Percentiles rank a stretch among this genome's conserved stretches.
phyloP scores from a whole-genome alignment of 345 rosid species.

The Syzygium grande region DNA sequence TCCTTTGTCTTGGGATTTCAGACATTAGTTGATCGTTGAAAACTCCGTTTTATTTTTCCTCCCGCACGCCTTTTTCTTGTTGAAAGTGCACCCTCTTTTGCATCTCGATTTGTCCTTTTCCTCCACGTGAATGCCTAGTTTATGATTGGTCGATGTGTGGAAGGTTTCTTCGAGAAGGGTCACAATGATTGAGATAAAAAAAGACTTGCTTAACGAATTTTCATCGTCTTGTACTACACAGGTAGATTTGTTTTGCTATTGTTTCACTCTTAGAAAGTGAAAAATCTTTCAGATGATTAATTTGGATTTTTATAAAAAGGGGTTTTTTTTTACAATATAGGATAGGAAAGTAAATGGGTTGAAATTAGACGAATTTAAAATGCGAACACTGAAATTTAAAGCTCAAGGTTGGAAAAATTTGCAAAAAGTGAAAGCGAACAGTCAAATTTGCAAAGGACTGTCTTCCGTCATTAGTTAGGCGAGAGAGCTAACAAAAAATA shows the following conservation, averaged over 20 bases:
- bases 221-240: not conserved
- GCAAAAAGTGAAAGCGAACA: not conserved
- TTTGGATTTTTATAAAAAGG: not conserved
- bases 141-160: not conserved
- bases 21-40: not conserved
- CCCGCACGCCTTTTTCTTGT: not conserved
- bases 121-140: not conserved
- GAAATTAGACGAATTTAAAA: not conserved
- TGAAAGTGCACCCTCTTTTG: not conserved
- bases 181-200: not conserved
- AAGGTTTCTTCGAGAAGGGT: not conserved
- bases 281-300: not conserved
- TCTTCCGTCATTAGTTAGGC: not conserved
- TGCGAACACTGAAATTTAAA: not conserved
- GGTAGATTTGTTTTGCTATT: not conserved
- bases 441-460: not conserved
- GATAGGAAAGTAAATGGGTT: not conserved
- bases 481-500: not conserved
- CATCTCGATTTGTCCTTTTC: not conserved
- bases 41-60: not conserved
- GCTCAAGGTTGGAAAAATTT: not conserved
- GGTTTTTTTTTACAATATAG: not conserved
- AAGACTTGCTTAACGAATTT: not conserved
- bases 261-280: not conserved
- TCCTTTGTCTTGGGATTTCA: not conserved